Base-by-base conservation (phyloP, 2,329 filamentous ascomycete species). In the Xylariaceae sp. region DNA sequence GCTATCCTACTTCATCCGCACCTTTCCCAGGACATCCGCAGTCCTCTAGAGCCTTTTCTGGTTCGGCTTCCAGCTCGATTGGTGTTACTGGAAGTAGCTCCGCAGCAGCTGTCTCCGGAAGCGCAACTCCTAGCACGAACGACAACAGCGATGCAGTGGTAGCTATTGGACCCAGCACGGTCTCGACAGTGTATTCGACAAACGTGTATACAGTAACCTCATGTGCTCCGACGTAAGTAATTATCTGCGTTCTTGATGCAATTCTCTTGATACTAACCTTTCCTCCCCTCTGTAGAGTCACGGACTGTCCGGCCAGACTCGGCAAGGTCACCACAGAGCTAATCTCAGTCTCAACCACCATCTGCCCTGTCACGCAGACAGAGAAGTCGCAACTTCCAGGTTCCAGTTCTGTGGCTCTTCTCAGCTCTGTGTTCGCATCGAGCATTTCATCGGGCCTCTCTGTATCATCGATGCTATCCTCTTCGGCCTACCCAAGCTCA, bases 201-300 rank as follows among this genome's bases (percentile, higher is more conserved):
- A 56, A 51, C n/a, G 49, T 57, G 9, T 55, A 54, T 34, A 57
- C 53, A 2, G 45, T 57, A 17, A 56, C 53, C 4, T 57, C 54
- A 17, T 58, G 56, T 34, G 33, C 54, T 2, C 49, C 54, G 1
- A 44, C 44, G n/a, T n/a, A n/a, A n/a, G n/a, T n/a, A n/a, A n/a
- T n/a, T n/a, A n/a, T n/a, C n/a, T n/a, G n/a, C n/a, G n/a, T n/a
- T n/a, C n/a, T n/a, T n/a, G n/a, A n/a, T n/a, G n/a, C n/a, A n/a
- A n/a, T n/a, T n/a, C n/a, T n/a, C n/a, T n/a, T n/a, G n/a, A n/a
- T n/a, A n/a, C n/a, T n/a, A n/a, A n/a, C n/a, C n/a, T n/a, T n/a
- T n/a, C n/a, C n/a, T n/a, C n/a, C n/a, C n/a, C n/a, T n/a, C n/a
- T n/a, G n/a, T n/a, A n/a, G n/a, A 3, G 53, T 59, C 4, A 57